Percentiles rank a stretch among this genome's conserved stretches.
Evolutionary conservation across 768 basidiomycete species (phyloP).

Genomic region (Pleurotus pulmonarius): DNA sequence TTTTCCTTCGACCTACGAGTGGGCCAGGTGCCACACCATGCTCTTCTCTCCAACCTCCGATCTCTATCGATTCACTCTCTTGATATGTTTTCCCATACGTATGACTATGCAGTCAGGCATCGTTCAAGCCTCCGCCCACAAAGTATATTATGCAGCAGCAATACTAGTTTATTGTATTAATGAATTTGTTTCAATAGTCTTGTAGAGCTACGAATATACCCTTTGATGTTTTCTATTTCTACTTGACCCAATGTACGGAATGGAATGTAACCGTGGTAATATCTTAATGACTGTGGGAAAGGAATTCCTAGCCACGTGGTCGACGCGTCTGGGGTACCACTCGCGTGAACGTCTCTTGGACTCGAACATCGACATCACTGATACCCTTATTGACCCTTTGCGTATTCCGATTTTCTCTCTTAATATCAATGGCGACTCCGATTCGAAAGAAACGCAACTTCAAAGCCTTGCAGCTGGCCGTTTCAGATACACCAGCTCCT

Average conservation of each 20-base stretch:
- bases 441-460: slow-evolving; percentile 92
- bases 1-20: background rate
- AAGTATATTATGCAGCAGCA: background rate
- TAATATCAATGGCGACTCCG: slow-evolving; percentile 42
- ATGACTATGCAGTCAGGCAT: background rate
- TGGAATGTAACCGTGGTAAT: no score
- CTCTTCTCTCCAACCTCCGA: background rate
- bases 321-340: background rate
- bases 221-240: no score
- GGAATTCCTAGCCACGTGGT: background rate
- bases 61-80: background rate
- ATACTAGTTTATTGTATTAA: slow-evolving; percentile 8
- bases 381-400: background rate
- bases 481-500: slow-evolving; percentile 38
- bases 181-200: slow-evolving; percentile 5
- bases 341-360: background rate
- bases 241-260: no score
- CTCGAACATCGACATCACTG: background rate
- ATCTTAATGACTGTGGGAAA: background rate
- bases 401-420: background rate
- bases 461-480: slow-evolving; percentile 77
- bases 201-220: no score
- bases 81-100: background rate
- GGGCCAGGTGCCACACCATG: slow-evolving; percentile 3
- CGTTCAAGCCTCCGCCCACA: no score